phyloP scores from a whole-genome alignment of 2,329 filamentous ascomycete species.

The Ophiostoma ips region DNA sequence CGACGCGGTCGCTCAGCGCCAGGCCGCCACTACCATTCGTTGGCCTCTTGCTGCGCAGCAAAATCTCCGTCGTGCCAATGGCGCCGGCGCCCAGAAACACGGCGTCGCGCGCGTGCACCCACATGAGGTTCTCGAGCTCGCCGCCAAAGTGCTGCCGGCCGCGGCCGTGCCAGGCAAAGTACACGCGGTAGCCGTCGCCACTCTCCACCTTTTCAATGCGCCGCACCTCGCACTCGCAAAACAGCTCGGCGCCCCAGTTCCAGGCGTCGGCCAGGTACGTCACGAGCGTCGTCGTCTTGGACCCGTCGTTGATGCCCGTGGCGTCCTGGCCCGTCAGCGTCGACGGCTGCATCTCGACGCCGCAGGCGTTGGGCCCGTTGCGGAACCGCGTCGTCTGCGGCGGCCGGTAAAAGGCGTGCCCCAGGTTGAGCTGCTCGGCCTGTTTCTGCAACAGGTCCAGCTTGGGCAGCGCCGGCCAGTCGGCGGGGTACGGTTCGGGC shows the following conservation, averaged over 20 bases:
- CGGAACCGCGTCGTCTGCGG: constrained; percentile 50
- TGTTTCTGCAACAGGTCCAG: constrained; percentile 42
- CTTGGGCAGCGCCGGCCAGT: constrained; percentile 45
- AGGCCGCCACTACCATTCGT: too few species aligned
- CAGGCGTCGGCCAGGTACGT: constrained; percentile 57
- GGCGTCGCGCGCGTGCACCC: constrained; percentile 50
- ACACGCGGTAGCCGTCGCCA: constrained; percentile 44
- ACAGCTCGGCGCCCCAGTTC: constrained; percentile 60
- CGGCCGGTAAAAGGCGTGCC: constrained; percentile 39
- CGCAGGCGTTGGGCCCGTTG: constrained; percentile 46
- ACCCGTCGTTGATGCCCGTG: constrained; percentile 54
- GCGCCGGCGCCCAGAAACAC: constrained; percentile 54
- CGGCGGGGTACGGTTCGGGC: constrained; percentile 41
- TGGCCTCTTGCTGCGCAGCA: constrained; percentile 44
- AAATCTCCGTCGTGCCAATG: constrained; percentile 51
- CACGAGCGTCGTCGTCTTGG: constrained; percentile 50
- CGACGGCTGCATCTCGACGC: constrained; percentile 48
- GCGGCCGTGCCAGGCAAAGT: constrained; percentile 49
- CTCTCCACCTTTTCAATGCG: constrained; percentile 40
- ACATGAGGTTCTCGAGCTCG: constrained; percentile 47
- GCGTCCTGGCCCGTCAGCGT: constrained; percentile 46
- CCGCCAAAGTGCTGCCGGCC: constrained; percentile 42
- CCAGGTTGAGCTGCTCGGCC: constrained; percentile 35
- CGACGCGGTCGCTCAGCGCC: constrained; percentile 40
- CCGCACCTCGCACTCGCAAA: constrained; percentile 53